Evolutionary conservation across 2,329 filamentous ascomycete species (phyloP), one percentile per base, ranked within the genome.

Genomic region (Stagonosporopsis cucurbitacearum): DNA sequence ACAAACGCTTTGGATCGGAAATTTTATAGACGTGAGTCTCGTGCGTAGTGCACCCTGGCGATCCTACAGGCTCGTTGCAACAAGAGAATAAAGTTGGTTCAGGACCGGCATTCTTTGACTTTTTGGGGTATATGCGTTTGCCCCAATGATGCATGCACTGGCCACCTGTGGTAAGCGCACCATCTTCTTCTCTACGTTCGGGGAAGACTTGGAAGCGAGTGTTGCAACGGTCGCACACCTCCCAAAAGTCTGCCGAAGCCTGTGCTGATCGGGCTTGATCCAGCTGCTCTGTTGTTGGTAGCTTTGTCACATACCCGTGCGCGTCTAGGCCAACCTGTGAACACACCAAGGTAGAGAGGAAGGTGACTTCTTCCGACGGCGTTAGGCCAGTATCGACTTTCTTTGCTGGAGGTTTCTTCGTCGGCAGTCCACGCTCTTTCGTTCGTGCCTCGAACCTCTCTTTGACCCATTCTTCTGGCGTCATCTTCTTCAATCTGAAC

Each of bases 141-240:
- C 89, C 91, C 67, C 88, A 91, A 72, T 99, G 95, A 74, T 94
- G 88, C 0, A 80, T 87, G 76, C 96, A 99, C 32, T 80, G 78
- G 0, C 93, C 93, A 22, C 91, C 91, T 0, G 87, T 89, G 0
- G 90, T 84, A 15, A 96, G 83, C 2, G 89, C 88, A 41, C 96
- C 95, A 63, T 85, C 83, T 64, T 88, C 84, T 51, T 88, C 85
- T 50, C 92, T 85, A 37, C 94, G 87, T 3, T 92, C 91, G 0
- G 93, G 92, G 62, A 96, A 98, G 3, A 96, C 91, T 69, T 96
- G 91, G 69, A 99, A 99, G 20, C 94, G 87, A 30, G 87, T 86
- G 37, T 82, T 82, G 75, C 95, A 99, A 19, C 95, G 88, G 68
- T 96, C 93, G 68, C 95, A 99, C 45, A 86, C 83, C 77, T 99